These are phyloP conservation scores for Linaria vulgaris DNA, from an alignment of 257 asterid species.

Conservation along the genomic window DNA sequence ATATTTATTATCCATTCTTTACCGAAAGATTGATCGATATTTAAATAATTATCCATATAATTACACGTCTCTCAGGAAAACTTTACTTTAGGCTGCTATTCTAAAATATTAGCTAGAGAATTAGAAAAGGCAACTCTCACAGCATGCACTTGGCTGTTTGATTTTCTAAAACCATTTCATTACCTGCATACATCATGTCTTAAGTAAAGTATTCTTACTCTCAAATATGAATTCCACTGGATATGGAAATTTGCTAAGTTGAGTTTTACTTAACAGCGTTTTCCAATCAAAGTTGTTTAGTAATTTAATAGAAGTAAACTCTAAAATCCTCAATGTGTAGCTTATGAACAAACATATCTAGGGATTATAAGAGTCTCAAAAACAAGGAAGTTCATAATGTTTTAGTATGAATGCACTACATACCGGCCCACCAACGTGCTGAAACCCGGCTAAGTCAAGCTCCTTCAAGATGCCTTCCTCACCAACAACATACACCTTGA, in stretches of 20 bases:
- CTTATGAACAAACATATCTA: not conserved
- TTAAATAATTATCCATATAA: too few relatives aligned
- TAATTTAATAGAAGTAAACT: not conserved
- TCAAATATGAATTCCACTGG: too few relatives aligned
- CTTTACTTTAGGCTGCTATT: too few relatives aligned
- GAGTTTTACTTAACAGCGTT: not conserved
- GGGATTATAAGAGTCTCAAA: too few relatives aligned
- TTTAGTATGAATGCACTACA: slow-evolving; percentile 27
- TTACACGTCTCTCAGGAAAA: too few relatives aligned
- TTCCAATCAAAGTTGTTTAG: not conserved
- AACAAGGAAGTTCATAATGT: not conserved
- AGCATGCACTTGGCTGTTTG: too few relatives aligned
- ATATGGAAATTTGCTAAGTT: not conserved
- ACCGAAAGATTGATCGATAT: slow-evolving; percentile 7
- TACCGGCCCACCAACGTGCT: slow-evolving; percentile 94
- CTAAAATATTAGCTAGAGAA: too few relatives aligned
- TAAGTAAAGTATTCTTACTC: not conserved
- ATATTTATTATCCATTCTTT: not conserved
- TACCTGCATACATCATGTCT: too few relatives aligned
- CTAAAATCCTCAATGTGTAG: slow-evolving; percentile 13
- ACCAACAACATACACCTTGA: slow-evolving; percentile 90
- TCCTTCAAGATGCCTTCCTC: slow-evolving; percentile 96
- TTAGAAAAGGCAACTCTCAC: too few relatives aligned
- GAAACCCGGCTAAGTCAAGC: slow-evolving; percentile 87
- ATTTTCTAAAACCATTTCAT: too few relatives aligned